A percentile compares a stretch with the other conserved stretches of the same genome.
Evolutionary conservation across 495 filamentous ascomycete species (phyloP).

Genomic region (Talaromyces thailandensis): DNA sequence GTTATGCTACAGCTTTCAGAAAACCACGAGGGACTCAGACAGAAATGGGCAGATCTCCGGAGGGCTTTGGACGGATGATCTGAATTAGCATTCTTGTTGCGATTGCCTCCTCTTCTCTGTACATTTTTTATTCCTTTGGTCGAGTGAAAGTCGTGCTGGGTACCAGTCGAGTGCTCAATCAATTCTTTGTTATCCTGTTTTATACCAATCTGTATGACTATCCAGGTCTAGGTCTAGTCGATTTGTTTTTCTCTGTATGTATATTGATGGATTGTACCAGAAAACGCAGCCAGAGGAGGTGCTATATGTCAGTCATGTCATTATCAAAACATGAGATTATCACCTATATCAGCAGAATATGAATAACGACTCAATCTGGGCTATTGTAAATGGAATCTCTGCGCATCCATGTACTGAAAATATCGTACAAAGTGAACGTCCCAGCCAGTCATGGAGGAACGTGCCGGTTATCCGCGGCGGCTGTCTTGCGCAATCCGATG

Average conservation of each 20-base stretch:
- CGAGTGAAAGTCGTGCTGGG: too few relatives aligned
- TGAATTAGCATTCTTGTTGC: not conserved
- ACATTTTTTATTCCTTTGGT: not conserved
- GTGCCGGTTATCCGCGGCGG: not conserved
- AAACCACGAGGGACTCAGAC: conserved; percentile 67
- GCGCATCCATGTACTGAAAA: not conserved
- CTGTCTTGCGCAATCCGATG: not conserved
- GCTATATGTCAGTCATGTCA: not conserved
- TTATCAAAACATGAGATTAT: not conserved
- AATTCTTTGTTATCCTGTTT: not conserved
- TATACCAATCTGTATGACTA: conserved; percentile 6
- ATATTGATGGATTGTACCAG: not conserved
- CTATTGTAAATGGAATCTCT: not conserved
- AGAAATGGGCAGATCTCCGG: conserved; percentile 76
- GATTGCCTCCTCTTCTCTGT: conserved; percentile 1
- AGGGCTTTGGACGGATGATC: conserved; percentile 44
- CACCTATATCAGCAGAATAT: not conserved
- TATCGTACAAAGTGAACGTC: not conserved
- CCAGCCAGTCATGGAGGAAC: not conserved
- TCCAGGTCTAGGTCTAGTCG: not conserved
- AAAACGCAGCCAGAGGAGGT: not conserved
- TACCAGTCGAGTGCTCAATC: not conserved
- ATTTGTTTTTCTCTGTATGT: not conserved
- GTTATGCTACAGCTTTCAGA: conserved; percentile 28
- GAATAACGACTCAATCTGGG: not conserved